Percentiles rank a stretch among this genome's conserved stretches.
phyloP scores from a whole-genome alignment of 1,284 basidiomycete species.

The Sanguinoderma infundibulare region DNA sequence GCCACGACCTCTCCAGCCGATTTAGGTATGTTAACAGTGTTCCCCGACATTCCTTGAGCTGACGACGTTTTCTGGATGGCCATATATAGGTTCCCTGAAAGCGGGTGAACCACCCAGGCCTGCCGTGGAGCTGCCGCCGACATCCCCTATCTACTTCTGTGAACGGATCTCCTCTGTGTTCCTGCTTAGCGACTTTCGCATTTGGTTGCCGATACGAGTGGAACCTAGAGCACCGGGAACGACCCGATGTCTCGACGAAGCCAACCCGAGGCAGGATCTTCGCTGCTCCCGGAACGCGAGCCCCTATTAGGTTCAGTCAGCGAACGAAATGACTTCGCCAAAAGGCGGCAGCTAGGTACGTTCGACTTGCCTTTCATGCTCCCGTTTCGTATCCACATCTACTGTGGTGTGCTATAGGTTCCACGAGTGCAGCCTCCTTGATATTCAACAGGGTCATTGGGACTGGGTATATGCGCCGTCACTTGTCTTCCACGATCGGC shows the following conservation, averaged over 20 bases:
- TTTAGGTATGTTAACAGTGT: neutral
- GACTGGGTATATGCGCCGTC: conserved; percentile 55
- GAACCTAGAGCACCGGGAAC: neutral
- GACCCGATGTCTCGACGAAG: neutral
- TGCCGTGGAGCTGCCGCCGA: neutral
- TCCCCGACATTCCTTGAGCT: neutral
- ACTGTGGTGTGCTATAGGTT: conserved; percentile 39
- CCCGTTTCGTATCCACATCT: neutral
- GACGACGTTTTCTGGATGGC: neutral
- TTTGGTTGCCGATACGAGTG: neutral
- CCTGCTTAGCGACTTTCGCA: neutral
- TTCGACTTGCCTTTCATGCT: neutral
- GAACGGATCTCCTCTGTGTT: neutral
- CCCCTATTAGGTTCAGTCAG: conserved; percentile 5
- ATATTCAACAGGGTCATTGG: conserved; percentile 81
- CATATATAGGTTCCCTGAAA: no score
- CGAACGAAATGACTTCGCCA: neutral
- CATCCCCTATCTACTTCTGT: neutral
- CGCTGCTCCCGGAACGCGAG: conserved; percentile 14
- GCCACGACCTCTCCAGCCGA: neutral
- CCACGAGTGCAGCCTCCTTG: conserved; percentile 66
- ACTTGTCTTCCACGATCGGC: neutral
- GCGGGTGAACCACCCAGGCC: no score
- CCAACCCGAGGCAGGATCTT: neutral
- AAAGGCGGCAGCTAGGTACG: conserved; percentile 29